These are phyloP conservation scores for Geoglossum glabrum DNA, from an alignment of 495 filamentous ascomycete genomes.

Conservation along the genomic window DNA sequence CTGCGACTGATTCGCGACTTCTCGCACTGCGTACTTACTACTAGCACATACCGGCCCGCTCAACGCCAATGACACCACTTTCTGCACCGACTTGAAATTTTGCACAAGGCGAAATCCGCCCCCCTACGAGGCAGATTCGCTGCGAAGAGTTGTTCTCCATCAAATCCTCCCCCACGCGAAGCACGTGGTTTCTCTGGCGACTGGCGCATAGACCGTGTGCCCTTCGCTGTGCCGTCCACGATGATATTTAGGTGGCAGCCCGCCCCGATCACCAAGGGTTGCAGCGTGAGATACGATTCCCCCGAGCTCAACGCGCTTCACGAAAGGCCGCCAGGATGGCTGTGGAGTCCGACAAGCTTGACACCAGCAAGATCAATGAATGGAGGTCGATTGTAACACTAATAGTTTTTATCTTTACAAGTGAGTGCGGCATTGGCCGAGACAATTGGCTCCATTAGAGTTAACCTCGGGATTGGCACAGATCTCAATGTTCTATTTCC, in stretches of 20 bases:
- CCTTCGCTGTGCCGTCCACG: background rate
- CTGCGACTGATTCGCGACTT: no score
- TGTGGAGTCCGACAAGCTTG: constrained; percentile 16
- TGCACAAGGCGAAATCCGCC: no score
- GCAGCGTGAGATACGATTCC: background rate
- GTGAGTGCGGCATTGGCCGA: constrained; percentile 21
- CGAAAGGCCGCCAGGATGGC: constrained; percentile 16
- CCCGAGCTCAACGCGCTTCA: background rate
- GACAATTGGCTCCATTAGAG: background rate
- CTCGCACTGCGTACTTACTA: no score
- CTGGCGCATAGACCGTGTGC: background rate
- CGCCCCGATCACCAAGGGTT: background rate
- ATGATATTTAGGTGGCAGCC: background rate
- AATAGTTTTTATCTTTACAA: constrained; percentile 40
- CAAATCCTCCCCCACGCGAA: background rate
- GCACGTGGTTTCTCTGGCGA: background rate
- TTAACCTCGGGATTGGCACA: constrained; percentile 12
- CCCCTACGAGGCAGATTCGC: no score
- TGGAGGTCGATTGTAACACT: constrained; percentile 46
- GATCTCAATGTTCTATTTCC: constrained; percentile 45
- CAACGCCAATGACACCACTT: no score
- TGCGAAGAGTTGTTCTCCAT: no score
- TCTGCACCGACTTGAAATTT: no score
- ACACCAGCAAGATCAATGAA: constrained; percentile 30
- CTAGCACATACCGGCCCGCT: no score